These are phyloP conservation scores for Caryopteris hybrid DNA, from an alignment of 305 asterid species.

Conservation along the genomic window DNA sequence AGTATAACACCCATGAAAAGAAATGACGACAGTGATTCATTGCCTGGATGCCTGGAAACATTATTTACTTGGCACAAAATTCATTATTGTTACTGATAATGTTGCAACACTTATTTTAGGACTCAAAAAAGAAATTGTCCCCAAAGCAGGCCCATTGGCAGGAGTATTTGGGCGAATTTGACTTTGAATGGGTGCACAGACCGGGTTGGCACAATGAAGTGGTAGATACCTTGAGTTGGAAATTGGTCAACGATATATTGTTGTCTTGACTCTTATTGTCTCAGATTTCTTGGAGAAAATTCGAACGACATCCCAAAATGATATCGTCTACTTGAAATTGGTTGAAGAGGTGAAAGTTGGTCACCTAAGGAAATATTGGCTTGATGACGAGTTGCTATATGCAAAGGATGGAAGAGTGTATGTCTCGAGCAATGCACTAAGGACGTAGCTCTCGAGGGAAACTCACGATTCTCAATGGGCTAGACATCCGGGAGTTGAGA, in stretches of 20 bases:
- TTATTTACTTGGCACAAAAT: too few species aligned
- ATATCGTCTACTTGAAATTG: neutral
- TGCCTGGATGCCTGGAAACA: too few species aligned
- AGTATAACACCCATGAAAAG: too few species aligned
- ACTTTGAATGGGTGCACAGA: conserved; percentile 1
- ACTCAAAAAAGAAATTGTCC: neutral
- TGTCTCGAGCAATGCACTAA: neutral
- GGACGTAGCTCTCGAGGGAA: neutral
- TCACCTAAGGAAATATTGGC: neutral
- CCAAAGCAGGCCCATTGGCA: conserved; percentile 2
- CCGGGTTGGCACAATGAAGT: neutral
- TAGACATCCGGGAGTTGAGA: too few species aligned
- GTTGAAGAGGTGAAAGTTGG: neutral
- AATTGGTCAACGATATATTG: neutral
- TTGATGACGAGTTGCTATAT: neutral
- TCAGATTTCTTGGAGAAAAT: neutral
- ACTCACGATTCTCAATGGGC: too few species aligned
- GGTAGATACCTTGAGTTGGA: neutral
- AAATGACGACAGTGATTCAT: too few species aligned
- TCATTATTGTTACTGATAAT: too few species aligned
- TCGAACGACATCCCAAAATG: neutral
- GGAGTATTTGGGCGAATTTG: neutral
- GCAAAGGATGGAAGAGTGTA: neutral
- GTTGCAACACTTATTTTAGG: conserved; percentile 2
- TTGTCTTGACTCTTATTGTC: neutral